These are phyloP conservation scores for Marasmius tenuissimus DNA, from an alignment of 1,284 basidiomycete species.

Conservation along the genomic window DNA sequence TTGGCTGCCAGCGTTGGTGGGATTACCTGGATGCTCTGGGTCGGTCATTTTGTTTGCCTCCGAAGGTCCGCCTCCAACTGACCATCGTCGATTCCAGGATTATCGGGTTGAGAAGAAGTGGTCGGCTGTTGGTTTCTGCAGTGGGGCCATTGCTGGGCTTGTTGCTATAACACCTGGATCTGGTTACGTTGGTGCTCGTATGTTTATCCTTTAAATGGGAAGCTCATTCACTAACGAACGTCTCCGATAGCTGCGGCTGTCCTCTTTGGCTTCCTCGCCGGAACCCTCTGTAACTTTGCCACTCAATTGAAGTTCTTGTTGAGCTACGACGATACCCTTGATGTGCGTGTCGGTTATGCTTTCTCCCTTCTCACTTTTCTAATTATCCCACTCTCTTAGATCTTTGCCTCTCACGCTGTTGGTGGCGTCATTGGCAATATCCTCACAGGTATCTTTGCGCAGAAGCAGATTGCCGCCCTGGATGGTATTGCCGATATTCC, in stretches of 20 bases:
- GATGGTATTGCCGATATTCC: slow-evolving; percentile 60
- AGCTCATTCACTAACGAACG: neutral
- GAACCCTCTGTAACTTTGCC: slow-evolving; percentile 88
- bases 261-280: slow-evolving; percentile 84
- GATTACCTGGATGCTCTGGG: slow-evolving; percentile 92
- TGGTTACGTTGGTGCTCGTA: slow-evolving; percentile 83
- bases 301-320: slow-evolving; percentile 89
- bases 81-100: slow-evolving; percentile 49
- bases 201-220: slow-evolving; percentile 18
- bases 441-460: slow-evolving; percentile 77
- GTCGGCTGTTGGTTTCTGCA: slow-evolving; percentile 95
- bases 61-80: neutral
- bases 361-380: neutral
- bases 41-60: slow-evolving; percentile 20
- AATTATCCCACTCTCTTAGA: slow-evolving; percentile 35
- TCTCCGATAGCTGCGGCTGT: slow-evolving; percentile 67
- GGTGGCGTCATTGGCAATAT: slow-evolving; percentile 90
- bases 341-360: slow-evolving; percentile 45
- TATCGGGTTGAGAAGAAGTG: slow-evolving; percentile 92
- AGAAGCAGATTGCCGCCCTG: slow-evolving; percentile 53
- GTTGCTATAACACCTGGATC: slow-evolving; percentile 93
- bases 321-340: slow-evolving; percentile 77
- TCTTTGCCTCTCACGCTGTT: slow-evolving; percentile 89
- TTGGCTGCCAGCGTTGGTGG: slow-evolving; percentile 84
- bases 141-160: slow-evolving; percentile 88